Base-by-base conservation (phyloP, 2,329 filamentous ascomycete genomes). In the Scolecobasidium constrictum region DNA sequence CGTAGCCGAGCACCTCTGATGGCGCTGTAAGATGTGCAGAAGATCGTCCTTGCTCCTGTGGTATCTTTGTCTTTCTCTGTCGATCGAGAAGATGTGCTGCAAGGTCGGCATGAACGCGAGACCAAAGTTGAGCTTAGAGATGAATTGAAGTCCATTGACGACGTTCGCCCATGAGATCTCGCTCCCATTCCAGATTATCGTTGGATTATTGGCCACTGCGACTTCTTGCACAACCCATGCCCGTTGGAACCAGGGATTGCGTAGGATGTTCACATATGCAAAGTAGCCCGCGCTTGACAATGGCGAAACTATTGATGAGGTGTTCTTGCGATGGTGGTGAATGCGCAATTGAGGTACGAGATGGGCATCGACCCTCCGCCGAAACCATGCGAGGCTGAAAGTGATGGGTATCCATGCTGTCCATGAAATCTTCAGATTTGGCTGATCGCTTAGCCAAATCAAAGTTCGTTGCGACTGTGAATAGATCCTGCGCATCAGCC, bases 171-270 rank as follows among this genome's bases (percentile, higher is more conserved):
- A 50, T 1, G 23, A 18, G 21, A 45, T 33, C 4, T 34, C 36
- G 4, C 23, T 38, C 9, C 47, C 33, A 12, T 48, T 49, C 31
- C 43, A 47, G 7, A 46, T 19, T 3, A 50, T 11, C 3, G 33
- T 21, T 5, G 43, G 26, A 15, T 46, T 34, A 13, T 36, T 43
- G 2, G 47, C 21, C 19, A 47, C 41, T 3, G 45, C 33, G 3
- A 43, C 39, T 31, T 50, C 51, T 44, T 53, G 49, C 6, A 51
- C 42, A 12, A 52, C 45, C 50, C 51, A 53, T 9, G 44, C 43
- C 16, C 48, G 44, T n/a, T 21, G 26, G 21, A 47, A 52, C 48
- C 46, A 54, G 7, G 45, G 38, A 11, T 45, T 43, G 7, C 42
- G 38, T 5, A 52, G 37, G 13, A 52, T 20, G 3, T 43, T 22